Percentiles rank a stretch among this genome's conserved stretches.
phyloP scores from a whole-genome alignment of 768 basidiomycete genomes.

The Mycena rebaudengoi region DNA sequence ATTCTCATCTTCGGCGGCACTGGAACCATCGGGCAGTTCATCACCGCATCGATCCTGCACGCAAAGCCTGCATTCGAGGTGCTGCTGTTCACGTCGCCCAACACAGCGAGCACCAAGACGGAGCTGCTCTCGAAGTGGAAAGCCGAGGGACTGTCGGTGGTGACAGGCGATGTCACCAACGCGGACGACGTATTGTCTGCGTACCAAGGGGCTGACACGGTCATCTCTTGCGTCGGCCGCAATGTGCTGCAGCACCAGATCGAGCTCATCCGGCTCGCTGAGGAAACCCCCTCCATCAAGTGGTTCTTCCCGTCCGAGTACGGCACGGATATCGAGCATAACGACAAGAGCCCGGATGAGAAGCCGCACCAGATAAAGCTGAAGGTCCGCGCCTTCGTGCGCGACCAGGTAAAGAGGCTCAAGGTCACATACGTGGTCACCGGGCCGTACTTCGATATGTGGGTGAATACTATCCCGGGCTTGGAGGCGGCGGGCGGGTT shows the following conservation, averaged over 20 bases:
- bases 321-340: slow-evolving; percentile 7
- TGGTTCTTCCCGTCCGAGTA: slow-evolving; percentile 10
- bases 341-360: slow-evolving; percentile 4
- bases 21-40: neutral
- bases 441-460: slow-evolving; percentile 11
- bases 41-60: neutral
- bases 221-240: slow-evolving; percentile 3
- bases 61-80: neutral
- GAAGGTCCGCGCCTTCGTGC: neutral
- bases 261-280: slow-evolving; percentile 2
- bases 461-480: neutral
- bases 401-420: neutral
- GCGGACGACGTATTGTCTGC: neutral
- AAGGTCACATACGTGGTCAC: slow-evolving; percentile 9
- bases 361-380: slow-evolving; percentile 6
- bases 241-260: neutral
- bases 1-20: slow-evolving; percentile 1
- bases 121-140: slow-evolving; percentile 1
- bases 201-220: neutral
- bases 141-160: neutral
- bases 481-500: neutral
- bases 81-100: neutral
- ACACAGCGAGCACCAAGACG: slow-evolving; percentile 1
- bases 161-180: neutral
- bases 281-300: neutral